These are phyloP conservation scores for Suillus discolor DNA, from an alignment of 768 basidiomycete species.

Conservation along the genomic window DNA sequence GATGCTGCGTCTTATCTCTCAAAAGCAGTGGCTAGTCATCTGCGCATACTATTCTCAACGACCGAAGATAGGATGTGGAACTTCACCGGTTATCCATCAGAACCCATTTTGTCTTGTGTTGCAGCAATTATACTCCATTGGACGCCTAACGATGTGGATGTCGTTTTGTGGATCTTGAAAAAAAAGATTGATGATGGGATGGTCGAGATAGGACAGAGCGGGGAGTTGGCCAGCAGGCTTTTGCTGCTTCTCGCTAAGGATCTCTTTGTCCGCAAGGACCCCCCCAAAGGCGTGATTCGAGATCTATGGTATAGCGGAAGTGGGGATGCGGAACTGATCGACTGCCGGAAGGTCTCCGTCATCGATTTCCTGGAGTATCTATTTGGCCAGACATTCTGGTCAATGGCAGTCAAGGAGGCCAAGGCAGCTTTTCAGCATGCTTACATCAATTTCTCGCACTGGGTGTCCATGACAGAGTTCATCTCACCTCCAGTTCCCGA, in stretches of 20 bases:
- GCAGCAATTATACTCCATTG: not conserved
- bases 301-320: not conserved
- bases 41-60: constrained; percentile 12
- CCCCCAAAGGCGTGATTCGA: not conserved
- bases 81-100: constrained; percentile 20
- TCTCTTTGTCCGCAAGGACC: constrained; percentile 4
- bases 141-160: not conserved
- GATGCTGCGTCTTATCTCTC: constrained; percentile 8
- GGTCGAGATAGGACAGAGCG: constrained; percentile 6
- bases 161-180: not conserved
- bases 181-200: constrained; percentile 11
- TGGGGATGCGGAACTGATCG: constrained; percentile 8
- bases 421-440: constrained; percentile 12
- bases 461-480: constrained; percentile 15
- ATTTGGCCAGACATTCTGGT: constrained; percentile 12
- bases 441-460: constrained; percentile 17
- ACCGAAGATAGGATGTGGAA: constrained; percentile 14
- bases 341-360: constrained; percentile 17
- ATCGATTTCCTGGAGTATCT: constrained; percentile 19
- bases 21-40: constrained; percentile 15
- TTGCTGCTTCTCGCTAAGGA: constrained; percentile 15
- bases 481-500: not conserved
- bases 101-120: constrained; percentile 18
- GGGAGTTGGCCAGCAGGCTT: constrained; percentile 16
- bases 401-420: not conserved